Evolutionary conservation across 371 early-diverging fungal species (phyloP).

Genomic region (Mucor irregularis): DNA sequence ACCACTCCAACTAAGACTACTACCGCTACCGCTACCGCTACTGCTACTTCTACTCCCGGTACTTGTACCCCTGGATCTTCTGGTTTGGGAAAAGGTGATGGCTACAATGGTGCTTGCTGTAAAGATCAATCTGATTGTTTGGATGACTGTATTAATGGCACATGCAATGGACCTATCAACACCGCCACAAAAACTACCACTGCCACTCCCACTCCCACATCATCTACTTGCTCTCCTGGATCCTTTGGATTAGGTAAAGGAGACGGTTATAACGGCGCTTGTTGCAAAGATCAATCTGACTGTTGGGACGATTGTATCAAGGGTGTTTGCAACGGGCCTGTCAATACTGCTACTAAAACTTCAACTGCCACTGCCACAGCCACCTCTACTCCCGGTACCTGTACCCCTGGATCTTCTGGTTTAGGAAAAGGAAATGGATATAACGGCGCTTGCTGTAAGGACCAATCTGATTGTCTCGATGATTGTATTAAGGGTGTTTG

Average conservation of each 20-base stretch:
- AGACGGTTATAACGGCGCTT: constrained; percentile 11
- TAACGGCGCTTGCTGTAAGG: constrained; percentile 9
- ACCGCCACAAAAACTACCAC: background rate
- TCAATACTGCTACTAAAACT: background rate
- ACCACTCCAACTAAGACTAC: background rate
- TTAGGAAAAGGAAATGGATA: constrained; percentile 12
- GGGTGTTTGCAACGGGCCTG: constrained; percentile 12
- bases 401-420: constrained; percentile 5
- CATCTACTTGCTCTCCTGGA: background rate
- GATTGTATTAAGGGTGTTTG: constrained; percentile 9
- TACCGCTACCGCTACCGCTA: background rate
- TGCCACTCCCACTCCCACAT: background rate
- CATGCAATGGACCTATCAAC: constrained; percentile 9
- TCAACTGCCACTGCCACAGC: background rate
- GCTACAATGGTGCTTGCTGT: constrained; percentile 15
- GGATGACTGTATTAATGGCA: constrained; percentile 9
- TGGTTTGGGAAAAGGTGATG: constrained; percentile 10
- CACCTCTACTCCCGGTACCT: background rate
- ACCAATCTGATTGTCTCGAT: constrained; percentile 8
- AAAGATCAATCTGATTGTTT: constrained; percentile 5
- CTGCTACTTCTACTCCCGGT: background rate
- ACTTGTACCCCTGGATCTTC: constrained; percentile 1
- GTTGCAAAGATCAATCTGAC: constrained; percentile 8
- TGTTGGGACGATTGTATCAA: constrained; percentile 11
- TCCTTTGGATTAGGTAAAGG: constrained; percentile 8